Percentiles rank a stretch among this genome's conserved stretches.
These are phyloP conservation scores for Populus pruinosa DNA, from an alignment of 345 rosid species.

Conservation along the genomic window DNA sequence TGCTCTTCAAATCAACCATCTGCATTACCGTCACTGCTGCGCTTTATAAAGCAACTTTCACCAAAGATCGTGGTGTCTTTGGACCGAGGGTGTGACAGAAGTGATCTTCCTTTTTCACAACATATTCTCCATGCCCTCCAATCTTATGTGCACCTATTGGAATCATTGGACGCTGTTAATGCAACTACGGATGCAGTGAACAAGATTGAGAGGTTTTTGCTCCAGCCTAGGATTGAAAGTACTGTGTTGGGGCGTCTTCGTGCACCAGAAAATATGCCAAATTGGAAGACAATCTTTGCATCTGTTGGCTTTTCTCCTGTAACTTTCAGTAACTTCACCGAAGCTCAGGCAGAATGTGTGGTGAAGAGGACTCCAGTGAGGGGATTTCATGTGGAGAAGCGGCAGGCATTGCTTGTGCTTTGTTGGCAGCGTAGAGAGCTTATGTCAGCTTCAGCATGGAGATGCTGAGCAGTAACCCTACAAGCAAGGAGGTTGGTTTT, in stretches of 20 bases:
- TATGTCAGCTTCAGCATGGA: slow-evolving; percentile 87
- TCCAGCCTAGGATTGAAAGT: slow-evolving; percentile 67
- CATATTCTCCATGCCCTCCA: slow-evolving; percentile 68
- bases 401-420: slow-evolving; percentile 65
- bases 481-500: slow-evolving; percentile 19
- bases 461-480: slow-evolving; percentile 41
- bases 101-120: slow-evolving; percentile 70
- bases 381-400: slow-evolving; percentile 86
- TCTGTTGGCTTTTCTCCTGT: slow-evolving; percentile 68
- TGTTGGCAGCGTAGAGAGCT: slow-evolving; percentile 91
- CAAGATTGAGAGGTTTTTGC: slow-evolving; percentile 76
- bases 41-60: slow-evolving; percentile 66
- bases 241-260: slow-evolving; percentile 59
- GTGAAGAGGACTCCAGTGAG: slow-evolving; percentile 57
- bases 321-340: slow-evolving; percentile 71
- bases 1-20: slow-evolving; percentile 36
- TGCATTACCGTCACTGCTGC: slow-evolving; percentile 49
- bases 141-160: slow-evolving; percentile 57
- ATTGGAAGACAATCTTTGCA: slow-evolving; percentile 69
- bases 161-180: slow-evolving; percentile 82
- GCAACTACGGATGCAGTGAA: slow-evolving; percentile 61
- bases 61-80: slow-evolving; percentile 77
- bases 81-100: slow-evolving; percentile 78
- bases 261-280: slow-evolving; percentile 49
- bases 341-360: slow-evolving; percentile 82